These are phyloP conservation scores for Pseudogymnoascus sp. DNA, from an alignment of 2,329 filamentous ascomycete genomes.

Conservation along the genomic window DNA sequence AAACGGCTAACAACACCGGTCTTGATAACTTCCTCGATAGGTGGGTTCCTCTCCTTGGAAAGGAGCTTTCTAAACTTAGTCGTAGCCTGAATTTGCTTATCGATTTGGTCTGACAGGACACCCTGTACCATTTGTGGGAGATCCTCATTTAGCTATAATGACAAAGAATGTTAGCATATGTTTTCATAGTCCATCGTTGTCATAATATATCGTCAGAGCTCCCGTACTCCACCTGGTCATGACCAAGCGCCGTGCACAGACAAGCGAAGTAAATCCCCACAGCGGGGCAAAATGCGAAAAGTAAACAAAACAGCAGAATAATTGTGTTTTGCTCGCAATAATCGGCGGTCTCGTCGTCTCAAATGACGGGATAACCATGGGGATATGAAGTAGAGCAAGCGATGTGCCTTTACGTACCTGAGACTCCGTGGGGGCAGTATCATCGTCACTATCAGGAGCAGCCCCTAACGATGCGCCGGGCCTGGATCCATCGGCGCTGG, in stretches of 20 bases:
- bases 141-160: slow-evolving; percentile 79
- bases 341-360: neutral
- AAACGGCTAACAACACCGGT: slow-evolving; percentile 96
- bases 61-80: slow-evolving; percentile 98
- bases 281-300: slow-evolving; percentile 8
- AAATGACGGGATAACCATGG: neutral
- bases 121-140: slow-evolving; percentile 96
- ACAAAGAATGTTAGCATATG: slow-evolving; percentile 13
- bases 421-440: slow-evolving; percentile 85
- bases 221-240: neutral
- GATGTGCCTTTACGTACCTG: slow-evolving; percentile 60
- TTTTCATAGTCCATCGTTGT: slow-evolving; percentile 3
- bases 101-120: slow-evolving; percentile 98
- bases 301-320: slow-evolving; percentile 9
- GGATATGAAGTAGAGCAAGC: neutral
- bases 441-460: slow-evolving; percentile 94
- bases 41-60: slow-evolving; percentile 97
- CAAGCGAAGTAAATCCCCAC: slow-evolving; percentile 7
- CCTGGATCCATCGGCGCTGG: slow-evolving; percentile 61
- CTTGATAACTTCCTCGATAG: slow-evolving; percentile 98
- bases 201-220: slow-evolving; percentile 7
- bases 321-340: neutral
- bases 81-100: slow-evolving; percentile 91
- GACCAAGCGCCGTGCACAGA: neutral
- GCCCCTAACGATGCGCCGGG: slow-evolving; percentile 77